Conservation (phyloP, 441 rosid species). For the Adansonia rubrostipa region DNA sequence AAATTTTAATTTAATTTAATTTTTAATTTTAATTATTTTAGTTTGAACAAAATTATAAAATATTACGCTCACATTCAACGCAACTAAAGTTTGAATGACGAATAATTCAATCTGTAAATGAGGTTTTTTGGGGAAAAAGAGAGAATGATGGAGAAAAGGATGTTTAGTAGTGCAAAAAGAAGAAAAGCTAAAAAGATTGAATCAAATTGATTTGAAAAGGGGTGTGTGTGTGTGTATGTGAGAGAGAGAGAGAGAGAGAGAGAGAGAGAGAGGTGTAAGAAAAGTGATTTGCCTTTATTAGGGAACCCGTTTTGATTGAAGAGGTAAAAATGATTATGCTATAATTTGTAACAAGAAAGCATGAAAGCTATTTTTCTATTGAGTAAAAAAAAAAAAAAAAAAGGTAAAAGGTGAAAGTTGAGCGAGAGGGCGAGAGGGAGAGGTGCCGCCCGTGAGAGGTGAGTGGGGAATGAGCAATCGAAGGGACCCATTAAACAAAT, state of each 20-base stretch:
- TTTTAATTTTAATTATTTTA: too few species aligned
- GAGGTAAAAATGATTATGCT: conserved; percentile 44
- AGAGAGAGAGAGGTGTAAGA: background rate
- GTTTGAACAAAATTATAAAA: too few species aligned
- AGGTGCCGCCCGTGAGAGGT: conserved; percentile 52
- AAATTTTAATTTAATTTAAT: too few species aligned
- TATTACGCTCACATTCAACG: too few species aligned
- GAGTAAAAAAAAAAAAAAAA: background rate
- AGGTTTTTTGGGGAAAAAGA: background rate
- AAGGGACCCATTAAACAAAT: background rate
- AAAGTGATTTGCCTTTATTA: conserved; percentile 39
- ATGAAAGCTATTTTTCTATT: background rate
- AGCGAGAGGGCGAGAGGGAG: background rate
- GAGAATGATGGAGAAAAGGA: background rate
- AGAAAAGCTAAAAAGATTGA: background rate
- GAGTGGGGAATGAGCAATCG: background rate
- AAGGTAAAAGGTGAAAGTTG: background rate
- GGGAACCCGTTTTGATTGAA: conserved; percentile 17
- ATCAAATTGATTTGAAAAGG: conserved; percentile 28
- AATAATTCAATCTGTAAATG: too few species aligned
- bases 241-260: background rate
- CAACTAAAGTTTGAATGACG: too few species aligned
- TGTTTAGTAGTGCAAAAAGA: background rate
- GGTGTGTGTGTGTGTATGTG: too few species aligned
- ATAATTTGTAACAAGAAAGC: conserved; percentile 39